Evolutionary conservation across 2,329 filamentous ascomycete genomes (phyloP), one percentile per base, ranked within the genome.

Genomic region (Cytospora piceicola): DNA sequence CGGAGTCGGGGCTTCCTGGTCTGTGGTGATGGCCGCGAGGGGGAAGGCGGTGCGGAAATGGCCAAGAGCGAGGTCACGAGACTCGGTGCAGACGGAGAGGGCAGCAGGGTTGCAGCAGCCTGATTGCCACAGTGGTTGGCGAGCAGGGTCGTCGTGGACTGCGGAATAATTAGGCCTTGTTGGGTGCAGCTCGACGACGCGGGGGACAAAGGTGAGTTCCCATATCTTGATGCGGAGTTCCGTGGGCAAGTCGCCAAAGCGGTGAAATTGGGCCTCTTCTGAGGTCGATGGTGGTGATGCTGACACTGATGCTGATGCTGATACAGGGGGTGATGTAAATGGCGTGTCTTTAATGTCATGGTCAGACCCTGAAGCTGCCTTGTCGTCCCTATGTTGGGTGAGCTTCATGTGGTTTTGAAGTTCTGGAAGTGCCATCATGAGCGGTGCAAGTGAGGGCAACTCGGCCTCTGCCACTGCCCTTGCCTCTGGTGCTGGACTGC

Each of bases 171-270:
- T 71, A 30, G 70, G 66, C 51, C 70, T 71, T 30, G 71, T 72
- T 14, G 71, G 71, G 67, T 77, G 76, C 29, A 78, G 66, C 67
- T 76, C 77, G 39, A 78, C 68, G 30, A 74, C 72, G 29, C 77
- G 75, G 1, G 75, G 73, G 15, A 69, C 54, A 56, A 78, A 74
- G 4, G 76, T 75, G 39, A 71, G 65, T 24, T 71, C 64, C 77
- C 76, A 78, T 58, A 79, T 75, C 58, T 74, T 71, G 65, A 77
- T 70, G 42, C 77, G 75, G 29, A 79, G 68, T 67, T 79, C 77
- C 6, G 75, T 61, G 15, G 77, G 77, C 1, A 79, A 70, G 8
- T 68, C 60, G 14, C 71, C 69, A 53, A 79, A 78, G 12, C 64
- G 56, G 4, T 67, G 67, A 52, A 79, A 78, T 24, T 53, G 8